Evolutionary conservation across 2,329 filamentous ascomycete genomes (phyloP), one percentile per base, ranked within the genome.

Genomic region (Exophiala oligosperma): DNA sequence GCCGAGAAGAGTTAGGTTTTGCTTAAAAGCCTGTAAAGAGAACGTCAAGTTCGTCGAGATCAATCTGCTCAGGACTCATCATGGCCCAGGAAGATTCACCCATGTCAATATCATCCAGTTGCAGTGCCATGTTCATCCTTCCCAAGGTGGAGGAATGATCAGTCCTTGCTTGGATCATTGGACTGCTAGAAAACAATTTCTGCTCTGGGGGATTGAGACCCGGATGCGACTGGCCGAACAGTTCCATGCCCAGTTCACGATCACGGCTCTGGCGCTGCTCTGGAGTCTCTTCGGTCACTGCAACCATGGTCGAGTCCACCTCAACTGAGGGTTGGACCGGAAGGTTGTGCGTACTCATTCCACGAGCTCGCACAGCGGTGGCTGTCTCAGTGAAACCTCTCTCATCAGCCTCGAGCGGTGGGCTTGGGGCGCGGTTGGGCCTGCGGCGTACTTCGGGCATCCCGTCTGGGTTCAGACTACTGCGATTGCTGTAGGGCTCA

Each of bases 381-480:
- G 94, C 94, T 1, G 92, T 97, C 75, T 96, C 91, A 5, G 93
- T 97, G 71, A 99, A 99, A 74, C 97, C 94, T 70, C 89, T 90
- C 79, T 97, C 93, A 67, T 97, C 93, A 68, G 90, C 91, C 76
- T 97, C 93, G 38, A 97, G 81, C 14, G 92, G 91, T 52, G 93
- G 92, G 63, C 91, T 94, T 24, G 89, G 86, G n/a, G 88, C 89
- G 59, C 90, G 86, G 60, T 86, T 81, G 67, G 78, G 73, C 51
- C 64, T 54, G 24, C 72, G 68, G 43, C 71, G 69, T 35, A 71
- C 61, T 11, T 74, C 62, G 8, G 74, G 64, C 17, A 64, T 64
- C 29, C 68, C 65, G 56, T 69, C 67, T 49, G 67, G 64, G 44
- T 67, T 64, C 29, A 70, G 55, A 48, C 68, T 70, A 62, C 76